Evolutionary conservation across 2,329 filamentous ascomycete species (phyloP), one percentile per base, ranked within the genome.

Genomic region (Xylogone sp.): DNA sequence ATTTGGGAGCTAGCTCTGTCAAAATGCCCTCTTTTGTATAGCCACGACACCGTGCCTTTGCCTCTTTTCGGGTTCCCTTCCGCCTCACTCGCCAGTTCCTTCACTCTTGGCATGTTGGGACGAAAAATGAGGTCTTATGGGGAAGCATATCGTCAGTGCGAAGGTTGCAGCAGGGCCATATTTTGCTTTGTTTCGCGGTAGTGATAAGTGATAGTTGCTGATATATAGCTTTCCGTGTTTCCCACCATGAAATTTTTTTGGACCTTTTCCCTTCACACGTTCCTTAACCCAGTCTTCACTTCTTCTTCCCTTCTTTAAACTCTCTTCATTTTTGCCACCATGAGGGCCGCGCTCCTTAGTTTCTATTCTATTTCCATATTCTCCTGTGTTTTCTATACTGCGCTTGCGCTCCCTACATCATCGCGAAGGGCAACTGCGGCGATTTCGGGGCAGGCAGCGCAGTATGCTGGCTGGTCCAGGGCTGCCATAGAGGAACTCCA

Each of bases 401-500:
- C 13, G 5, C 6, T 20, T 52, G 50, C n/a, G 49, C 43, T 13
- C 50, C 54, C 42, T 62, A 59, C 20, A 62, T 31, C 12, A 51
- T 50, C 21, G 54, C 49, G 5, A 59, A 50, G 12, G 63, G 56
- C 3, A 21, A 34, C 24, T 53, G 50, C 10, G 55, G 49, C 31
- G 59, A 55, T n/a, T n/a, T n/a, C n/a, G n/a, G n/a, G n/a, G n/a
- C 42, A 63, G 31, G 51, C 31, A 58, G 48, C 18, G 34, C 39
- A 13, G 22, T 39, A 16, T 18, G 34, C 34, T 16, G 13, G 13
- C 13, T 13, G n/a, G 34, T 39, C 34, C 5, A 13, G n/a, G 34
- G 4, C 65, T 2, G 73, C 71, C 1, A 64, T 75, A 1, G 62
- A 68, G 39, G 65, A 75, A 13, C 71, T 88, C 3, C 82, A 87